phyloP scores from a whole-genome alignment of 2,329 filamentous ascomycete genomes.

The Colletotrichum higginsianum region DNA sequence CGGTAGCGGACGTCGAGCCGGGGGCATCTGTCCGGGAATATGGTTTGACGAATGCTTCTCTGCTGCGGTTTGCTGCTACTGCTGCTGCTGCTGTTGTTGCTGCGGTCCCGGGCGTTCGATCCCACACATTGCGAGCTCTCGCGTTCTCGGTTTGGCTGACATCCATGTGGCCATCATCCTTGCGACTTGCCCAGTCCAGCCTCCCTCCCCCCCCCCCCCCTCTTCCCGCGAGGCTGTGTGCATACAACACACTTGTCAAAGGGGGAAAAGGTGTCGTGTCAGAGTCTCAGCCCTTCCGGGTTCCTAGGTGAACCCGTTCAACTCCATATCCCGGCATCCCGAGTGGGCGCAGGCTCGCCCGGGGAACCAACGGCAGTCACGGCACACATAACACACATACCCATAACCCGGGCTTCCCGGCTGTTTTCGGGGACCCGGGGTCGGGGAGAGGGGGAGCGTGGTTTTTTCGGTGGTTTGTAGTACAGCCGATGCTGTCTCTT shows the following conservation, averaged over 20 bases:
- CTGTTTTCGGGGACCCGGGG: constrained; percentile 24
- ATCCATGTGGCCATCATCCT: background rate
- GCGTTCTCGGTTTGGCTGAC: background rate
- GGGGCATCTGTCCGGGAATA: constrained; percentile 17
- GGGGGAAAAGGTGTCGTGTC: background rate
- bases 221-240: constrained; percentile 35
- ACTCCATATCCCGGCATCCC: constrained; percentile 27
- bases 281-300: constrained; percentile 11
- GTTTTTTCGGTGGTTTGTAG: constrained; percentile 12
- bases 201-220: background rate
- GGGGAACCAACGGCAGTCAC: constrained; percentile 30
- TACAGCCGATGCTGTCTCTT: constrained; percentile 27
- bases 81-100: background rate
- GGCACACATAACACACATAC: background rate
- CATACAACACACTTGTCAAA: constrained; percentile 2
- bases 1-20: background rate
- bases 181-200: background rate
- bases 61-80: no score
- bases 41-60: constrained; percentile 15
- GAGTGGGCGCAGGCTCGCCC: constrained; percentile 17
- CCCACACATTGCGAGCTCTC: constrained; percentile 7
- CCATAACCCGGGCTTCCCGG: no score
- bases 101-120: constrained; percentile 15
- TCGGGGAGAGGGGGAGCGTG: background rate
- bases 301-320: constrained; percentile 6